These are phyloP conservation scores for Globisporangium echinulatum DNA, from an alignment of 352 stramenopile species.

Conservation along the genomic window DNA sequence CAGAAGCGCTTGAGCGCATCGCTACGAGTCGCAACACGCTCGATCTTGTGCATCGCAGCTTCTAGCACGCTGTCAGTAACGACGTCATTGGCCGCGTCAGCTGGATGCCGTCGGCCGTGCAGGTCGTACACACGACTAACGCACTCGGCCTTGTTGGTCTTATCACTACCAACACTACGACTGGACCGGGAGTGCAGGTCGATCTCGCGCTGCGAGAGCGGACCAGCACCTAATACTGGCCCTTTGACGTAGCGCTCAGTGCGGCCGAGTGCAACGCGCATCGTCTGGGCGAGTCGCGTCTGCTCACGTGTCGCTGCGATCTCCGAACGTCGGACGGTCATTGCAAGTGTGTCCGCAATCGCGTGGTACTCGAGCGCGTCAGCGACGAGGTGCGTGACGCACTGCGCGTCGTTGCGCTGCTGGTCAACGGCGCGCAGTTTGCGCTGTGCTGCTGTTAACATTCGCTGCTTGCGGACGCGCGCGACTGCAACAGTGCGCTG, in stretches of 20 bases:
- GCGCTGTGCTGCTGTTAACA: slow-evolving; percentile 28
- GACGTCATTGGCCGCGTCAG: slow-evolving; percentile 22
- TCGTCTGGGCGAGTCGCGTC: slow-evolving; percentile 27
- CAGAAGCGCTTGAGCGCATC: slow-evolving; percentile 33
- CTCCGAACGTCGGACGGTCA: slow-evolving; percentile 31
- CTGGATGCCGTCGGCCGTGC: slow-evolving; percentile 39
- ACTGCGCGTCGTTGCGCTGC: slow-evolving; percentile 15
- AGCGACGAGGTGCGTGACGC: slow-evolving; percentile 35
- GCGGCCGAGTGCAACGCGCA: slow-evolving; percentile 23
- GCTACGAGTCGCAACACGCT: slow-evolving; percentile 21
- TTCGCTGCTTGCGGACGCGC: slow-evolving; percentile 27
- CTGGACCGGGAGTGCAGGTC: slow-evolving; percentile 13
- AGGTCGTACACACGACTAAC: slow-evolving; percentile 47
- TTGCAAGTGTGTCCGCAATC: slow-evolving; percentile 27
- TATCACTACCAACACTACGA: not conserved
- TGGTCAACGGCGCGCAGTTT: slow-evolving; percentile 34
- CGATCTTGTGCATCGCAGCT: slow-evolving; percentile 49
- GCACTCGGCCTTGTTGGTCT: not conserved
- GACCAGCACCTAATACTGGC: slow-evolving; percentile 29
- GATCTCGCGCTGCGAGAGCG: slow-evolving; percentile 39
- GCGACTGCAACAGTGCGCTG: slow-evolving; percentile 34
- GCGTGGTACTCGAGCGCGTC: slow-evolving; percentile 58
- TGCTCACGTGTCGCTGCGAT: slow-evolving; percentile 40
- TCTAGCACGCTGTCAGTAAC: slow-evolving; percentile 26
- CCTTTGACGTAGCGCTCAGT: slow-evolving; percentile 27